Conservation (phyloP, 768 basidiomycete species). For the Macrocybe gigantea region DNA sequence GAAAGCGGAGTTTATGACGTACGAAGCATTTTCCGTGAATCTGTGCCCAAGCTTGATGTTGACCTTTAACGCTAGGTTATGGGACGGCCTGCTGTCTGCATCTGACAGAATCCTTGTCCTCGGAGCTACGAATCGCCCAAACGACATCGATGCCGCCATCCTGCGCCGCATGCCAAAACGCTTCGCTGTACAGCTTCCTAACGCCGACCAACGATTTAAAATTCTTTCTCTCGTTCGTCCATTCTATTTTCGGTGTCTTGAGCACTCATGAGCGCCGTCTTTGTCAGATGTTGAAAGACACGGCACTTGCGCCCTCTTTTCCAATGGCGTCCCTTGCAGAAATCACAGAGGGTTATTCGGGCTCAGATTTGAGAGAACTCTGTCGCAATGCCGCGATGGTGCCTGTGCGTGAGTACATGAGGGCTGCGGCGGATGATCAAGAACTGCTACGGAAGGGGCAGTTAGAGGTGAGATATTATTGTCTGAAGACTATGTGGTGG, state of each 20-base stretch:
- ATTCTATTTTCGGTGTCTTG: not conserved
- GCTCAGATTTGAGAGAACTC: slow-evolving; percentile 87
- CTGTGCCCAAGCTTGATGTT: not conserved
- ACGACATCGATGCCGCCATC: slow-evolving; percentile 85
- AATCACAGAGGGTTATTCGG: slow-evolving; percentile 71
- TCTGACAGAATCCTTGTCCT: slow-evolving; percentile 83
- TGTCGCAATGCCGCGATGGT: slow-evolving; percentile 94
- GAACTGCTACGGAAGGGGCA: slow-evolving; percentile 42
- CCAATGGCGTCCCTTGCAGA: slow-evolving; percentile 57
- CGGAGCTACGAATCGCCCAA: slow-evolving; percentile 93
- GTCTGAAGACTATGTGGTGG: not conserved
- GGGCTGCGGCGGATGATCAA: slow-evolving; percentile 36
- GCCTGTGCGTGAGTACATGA: slow-evolving; percentile 81
- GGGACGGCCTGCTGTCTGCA: slow-evolving; percentile 89
- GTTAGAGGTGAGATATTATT: slow-evolving; percentile 30
- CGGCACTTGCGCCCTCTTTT: slow-evolving; percentile 59
- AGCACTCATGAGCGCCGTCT: not conserved
- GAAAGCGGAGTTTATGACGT: slow-evolving; percentile 96
- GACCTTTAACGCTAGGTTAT: slow-evolving; percentile 47
- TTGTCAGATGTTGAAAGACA: slow-evolving; percentile 78
- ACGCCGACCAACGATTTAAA: slow-evolving; percentile 70
- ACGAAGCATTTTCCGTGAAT: slow-evolving; percentile 18
- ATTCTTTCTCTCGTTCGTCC: slow-evolving; percentile 71
- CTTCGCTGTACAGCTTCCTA: slow-evolving; percentile 80
- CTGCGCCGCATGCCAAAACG: slow-evolving; percentile 98